A percentile compares a stretch with the other conserved stretches of the same genome.
Conservation (phyloP, 352 stramenopile genomes). For the Aphanomyces stellatus region DNA sequence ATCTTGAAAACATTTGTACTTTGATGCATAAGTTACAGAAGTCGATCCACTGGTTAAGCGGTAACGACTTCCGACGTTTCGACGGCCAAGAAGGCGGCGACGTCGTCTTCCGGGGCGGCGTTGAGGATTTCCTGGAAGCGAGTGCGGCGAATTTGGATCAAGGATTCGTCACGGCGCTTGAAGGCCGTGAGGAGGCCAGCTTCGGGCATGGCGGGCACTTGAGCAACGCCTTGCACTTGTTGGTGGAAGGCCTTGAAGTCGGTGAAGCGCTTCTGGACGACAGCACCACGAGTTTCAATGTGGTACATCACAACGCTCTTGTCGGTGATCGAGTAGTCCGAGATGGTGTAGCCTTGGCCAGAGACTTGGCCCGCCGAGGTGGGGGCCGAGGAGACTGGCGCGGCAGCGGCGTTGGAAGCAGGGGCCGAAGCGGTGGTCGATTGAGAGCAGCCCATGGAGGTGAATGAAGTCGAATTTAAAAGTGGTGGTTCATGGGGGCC, state of each 20-base stretch:
- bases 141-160: not conserved
- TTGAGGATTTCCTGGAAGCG: slow-evolving; percentile 14
- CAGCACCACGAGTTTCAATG: slow-evolving; percentile 25
- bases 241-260: slow-evolving; percentile 9
- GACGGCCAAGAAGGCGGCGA: not conserved
- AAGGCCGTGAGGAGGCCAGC: not conserved
- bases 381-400: too few relatives aligned
- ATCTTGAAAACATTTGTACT: not conserved
- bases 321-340: slow-evolving; percentile 50
- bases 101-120: not conserved
- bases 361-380: too few relatives aligned
- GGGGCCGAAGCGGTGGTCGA: not conserved
- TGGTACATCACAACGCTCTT: slow-evolving; percentile 62
- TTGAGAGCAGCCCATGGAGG: not conserved
- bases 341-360: slow-evolving; percentile 26
- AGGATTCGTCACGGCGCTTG: not conserved
- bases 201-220: not conserved
- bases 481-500: too few relatives aligned
- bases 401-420: not conserved
- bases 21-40: too few relatives aligned
- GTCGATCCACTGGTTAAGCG: too few relatives aligned
- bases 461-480: not conserved
- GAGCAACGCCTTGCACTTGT: not conserved
- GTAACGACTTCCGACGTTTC: too few relatives aligned
- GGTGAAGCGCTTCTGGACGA: slow-evolving; percentile 10